Base-by-base conservation (phyloP, 441 rosid species). In the Eutrema salsugineum region DNA sequence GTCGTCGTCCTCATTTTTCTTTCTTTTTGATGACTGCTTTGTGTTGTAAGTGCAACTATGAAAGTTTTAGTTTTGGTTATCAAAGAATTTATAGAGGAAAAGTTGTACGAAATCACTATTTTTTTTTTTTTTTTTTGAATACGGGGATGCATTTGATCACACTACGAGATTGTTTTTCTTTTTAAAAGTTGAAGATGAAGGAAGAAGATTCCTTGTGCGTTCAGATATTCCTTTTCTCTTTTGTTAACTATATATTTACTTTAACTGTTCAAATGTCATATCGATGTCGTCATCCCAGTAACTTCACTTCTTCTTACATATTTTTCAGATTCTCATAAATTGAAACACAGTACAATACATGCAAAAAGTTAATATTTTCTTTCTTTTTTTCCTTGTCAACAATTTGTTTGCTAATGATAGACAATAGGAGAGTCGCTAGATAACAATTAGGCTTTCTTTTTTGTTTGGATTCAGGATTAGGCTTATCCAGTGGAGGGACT, bases 181-280 rank as follows among this genome's bases (percentile, higher is more conserved):
- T 55, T 47, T 46, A 15, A 46, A 22, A 46, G 60, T 39, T 70
- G 5, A 60, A 60, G 60, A 17, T n/a, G 42, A 46, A 53, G 39
- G 14, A 71, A 4, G 62, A 56, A 63, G 70, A 71, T 71, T 71
- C 76, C 30, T 71, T 71, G 38, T 71, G 76, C 76, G 8, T 71
- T 53, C 76, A 63, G 76, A 63, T 71, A 63, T 71, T 71, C 76
- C 12, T 40, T 71, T 30, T 62, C 24, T 40, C 40, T 1, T 28
- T 61, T 38, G 30, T 60, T 49, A 60, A 40, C 16, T 50, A 9
- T 61, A 50, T 19, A 33, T 50, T 44, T 16, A 14, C 5, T 49
- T 7, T 60, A 40, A 63, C 38, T 63, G 28, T 53, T 71, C 20
- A 38, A 4, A 14, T 50, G 53, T 63, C 28, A 42, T 63, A 19